Base-by-base conservation (phyloP, 139 green algal genomes). In the Haematococcus lacustris region DNA sequence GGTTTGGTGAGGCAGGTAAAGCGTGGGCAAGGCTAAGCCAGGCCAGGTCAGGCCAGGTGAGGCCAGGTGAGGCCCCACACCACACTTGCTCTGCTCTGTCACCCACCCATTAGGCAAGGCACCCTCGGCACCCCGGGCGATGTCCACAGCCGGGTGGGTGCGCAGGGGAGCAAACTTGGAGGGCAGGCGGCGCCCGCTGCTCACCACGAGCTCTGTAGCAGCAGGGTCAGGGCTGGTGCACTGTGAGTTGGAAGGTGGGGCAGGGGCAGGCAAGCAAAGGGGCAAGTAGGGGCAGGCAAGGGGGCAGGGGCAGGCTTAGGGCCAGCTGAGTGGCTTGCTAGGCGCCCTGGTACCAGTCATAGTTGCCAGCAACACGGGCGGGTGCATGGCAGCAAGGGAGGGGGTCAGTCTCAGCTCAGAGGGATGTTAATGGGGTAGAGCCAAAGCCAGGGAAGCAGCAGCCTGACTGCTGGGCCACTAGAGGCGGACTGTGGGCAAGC, bases 61-160 rank as follows among this genome's bases (percentile, higher is more conserved):
- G 6, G 17, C 59, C 23, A 35, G 13, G 47, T n/a, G 59, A 32
- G 26, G 17, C 6, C 6, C 28, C 62, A 7, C 33, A 21, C 7
- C 32, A 68, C 9, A 43, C 32, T 43, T 21, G 30, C 26, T 68
- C 33, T 26, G 43, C 32, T n/a, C 34, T 43, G 30, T 7, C 50
- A 32, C 72, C n/a, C 60, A 86, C 71, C 80, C 79, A 60, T 85
- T 84, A 3, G 76, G 79, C 28, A 88, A 57, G 0, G 73, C 72
- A 0, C 65, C 79, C 73, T 91, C 85, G 6, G 70, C 76, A 13
- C 81, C 83, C 0, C 85, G 74, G 13, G 76, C 35, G 0, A 88
- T 67, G n/a, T 88, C 79, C 1, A 87, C 81, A 1, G 83, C 66
- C 0, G 85, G 85, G 60, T 80, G 64, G 3, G 72, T 86, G 33